These are phyloP conservation scores for Mimosa pudica DNA, from an alignment of 306 rosid genomes.

Conservation along the genomic window DNA sequence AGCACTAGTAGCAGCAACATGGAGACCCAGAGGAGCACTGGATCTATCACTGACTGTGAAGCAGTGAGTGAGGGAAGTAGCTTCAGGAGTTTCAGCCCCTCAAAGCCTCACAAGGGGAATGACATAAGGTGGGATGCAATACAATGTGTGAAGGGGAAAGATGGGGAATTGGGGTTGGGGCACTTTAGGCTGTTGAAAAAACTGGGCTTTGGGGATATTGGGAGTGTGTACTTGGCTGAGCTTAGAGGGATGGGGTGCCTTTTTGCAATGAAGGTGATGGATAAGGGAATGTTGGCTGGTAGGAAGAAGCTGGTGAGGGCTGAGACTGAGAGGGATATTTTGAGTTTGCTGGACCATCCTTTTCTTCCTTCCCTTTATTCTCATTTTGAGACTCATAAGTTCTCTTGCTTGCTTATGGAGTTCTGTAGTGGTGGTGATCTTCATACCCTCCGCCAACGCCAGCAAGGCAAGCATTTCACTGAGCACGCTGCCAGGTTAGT, in stretches of 20 bases:
- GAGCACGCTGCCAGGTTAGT: slow-evolving; percentile 61
- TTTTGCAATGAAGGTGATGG: slow-evolving; percentile 69
- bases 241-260: slow-evolving; percentile 51
- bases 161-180: slow-evolving; percentile 52
- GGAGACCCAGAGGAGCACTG: slow-evolving; percentile 36
- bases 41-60: slow-evolving; percentile 29
- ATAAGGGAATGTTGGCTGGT: slow-evolving; percentile 55
- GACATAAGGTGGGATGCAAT: slow-evolving; percentile 61
- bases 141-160: slow-evolving; percentile 42
- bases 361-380: slow-evolving; percentile 67
- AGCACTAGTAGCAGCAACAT: slow-evolving; percentile 35
- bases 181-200: slow-evolving; percentile 62
- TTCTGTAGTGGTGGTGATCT: slow-evolving; percentile 71
- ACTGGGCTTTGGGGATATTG: slow-evolving; percentile 67
- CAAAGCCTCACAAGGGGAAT: slow-evolving; percentile 64
- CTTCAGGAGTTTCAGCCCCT: slow-evolving; percentile 44
- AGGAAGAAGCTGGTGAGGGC: slow-evolving; percentile 61
- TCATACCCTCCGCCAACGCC: slow-evolving; percentile 62
- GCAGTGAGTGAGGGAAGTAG: slow-evolving; percentile 35
- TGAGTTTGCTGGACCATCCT: slow-evolving; percentile 59
- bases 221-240: slow-evolving; percentile 68
- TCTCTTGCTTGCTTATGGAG: slow-evolving; percentile 70
- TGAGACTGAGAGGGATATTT: slow-evolving; percentile 62
- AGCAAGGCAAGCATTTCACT: slow-evolving; percentile 55
- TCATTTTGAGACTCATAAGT: slow-evolving; percentile 59